Percentiles rank a stretch among this genome's conserved stretches.
phyloP scores from a whole-genome alignment of 2,329 filamentous ascomycete species.

The Mycosphaerella sp. region DNA sequence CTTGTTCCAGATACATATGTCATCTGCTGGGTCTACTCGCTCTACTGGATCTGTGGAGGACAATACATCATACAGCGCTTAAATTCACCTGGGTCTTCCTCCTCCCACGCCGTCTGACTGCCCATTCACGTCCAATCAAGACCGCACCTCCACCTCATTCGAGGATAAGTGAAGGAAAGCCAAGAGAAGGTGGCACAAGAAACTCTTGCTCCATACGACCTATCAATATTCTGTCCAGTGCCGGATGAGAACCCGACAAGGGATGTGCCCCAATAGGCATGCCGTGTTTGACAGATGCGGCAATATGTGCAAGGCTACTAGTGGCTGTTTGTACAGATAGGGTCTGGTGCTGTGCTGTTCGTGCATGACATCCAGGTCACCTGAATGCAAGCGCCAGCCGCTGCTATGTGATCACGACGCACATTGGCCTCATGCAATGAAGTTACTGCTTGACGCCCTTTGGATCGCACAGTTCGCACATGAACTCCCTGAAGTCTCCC shows the following conservation, averaged over 20 bases:
- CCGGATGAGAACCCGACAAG: not conserved
- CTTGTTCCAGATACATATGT: not conserved
- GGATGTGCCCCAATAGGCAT: not conserved
- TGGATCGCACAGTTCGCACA: conserved; percentile 30
- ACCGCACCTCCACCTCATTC: not conserved
- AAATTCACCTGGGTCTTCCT: no score
- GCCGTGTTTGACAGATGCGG: not conserved
- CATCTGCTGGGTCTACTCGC: not conserved
- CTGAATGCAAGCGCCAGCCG: not conserved
- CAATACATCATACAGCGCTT: not conserved
- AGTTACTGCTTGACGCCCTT: conserved; percentile 1
- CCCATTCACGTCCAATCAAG: not conserved
- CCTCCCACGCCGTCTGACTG: not conserved
- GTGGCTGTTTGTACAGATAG: not conserved
- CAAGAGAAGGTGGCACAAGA: not conserved
- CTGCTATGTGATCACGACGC: no score
- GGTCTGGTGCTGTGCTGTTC: not conserved
- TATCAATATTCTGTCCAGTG: not conserved
- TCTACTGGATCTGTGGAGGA: not conserved
- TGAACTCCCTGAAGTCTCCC: conserved; percentile 52
- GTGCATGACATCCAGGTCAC: not conserved
- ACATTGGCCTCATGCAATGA: not conserved
- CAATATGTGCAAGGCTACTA: not conserved
- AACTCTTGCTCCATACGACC: not conserved
- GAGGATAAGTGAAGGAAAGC: not conserved